Evolutionary conservation across 805 yeast genomes (phyloP), one percentile per base, ranked within the genome.

Genomic region (Wilhelminamyces savonicus): DNA sequence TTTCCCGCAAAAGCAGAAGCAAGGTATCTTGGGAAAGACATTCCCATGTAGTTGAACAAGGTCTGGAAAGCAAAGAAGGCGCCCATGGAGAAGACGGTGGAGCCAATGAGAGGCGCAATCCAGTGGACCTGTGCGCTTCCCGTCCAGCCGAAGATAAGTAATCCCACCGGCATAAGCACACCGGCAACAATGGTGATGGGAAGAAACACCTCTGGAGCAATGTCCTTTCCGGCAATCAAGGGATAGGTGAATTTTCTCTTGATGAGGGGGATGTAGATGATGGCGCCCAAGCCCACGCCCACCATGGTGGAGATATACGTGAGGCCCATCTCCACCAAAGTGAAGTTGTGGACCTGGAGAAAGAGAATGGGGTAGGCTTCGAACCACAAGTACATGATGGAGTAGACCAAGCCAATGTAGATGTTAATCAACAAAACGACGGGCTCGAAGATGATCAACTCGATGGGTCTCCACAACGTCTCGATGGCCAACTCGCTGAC

Each of bases 1-100:
- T 74, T 75, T 23, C 76, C 72, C 4, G 81, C 80, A 49, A 69
- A 74, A 2, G 71, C 80, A 1, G 80, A 73, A 2, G 79, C 79
- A 37, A 71, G 39, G 45, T 64, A 69, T 31, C 69, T 52, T 20
- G 63, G 69, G 46, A 69, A 76, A 6, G 72, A 59, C 35, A 58
- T 52, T 2, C 69, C 69, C 36, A 76, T 50, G 36, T 74, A 74
- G 38, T 68, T 59, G 46, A 74, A 64, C 18, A 66, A 51, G 1
- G 71, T 53, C 51, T 76, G 82, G 60, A 76, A 76, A 22, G 69
- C 46, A 25, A 62, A 36, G 44, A 70, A 69, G 1, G 59, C 56
- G 13, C 69, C 63, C 6, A 48, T 36, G 1, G 62, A 55, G 39
- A 60, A 69, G 9, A 72, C 29, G 1, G 51, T 49, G 10, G 64